Conservation (phyloP, 306 rosid species). For the Cicer arietinum region DNA sequence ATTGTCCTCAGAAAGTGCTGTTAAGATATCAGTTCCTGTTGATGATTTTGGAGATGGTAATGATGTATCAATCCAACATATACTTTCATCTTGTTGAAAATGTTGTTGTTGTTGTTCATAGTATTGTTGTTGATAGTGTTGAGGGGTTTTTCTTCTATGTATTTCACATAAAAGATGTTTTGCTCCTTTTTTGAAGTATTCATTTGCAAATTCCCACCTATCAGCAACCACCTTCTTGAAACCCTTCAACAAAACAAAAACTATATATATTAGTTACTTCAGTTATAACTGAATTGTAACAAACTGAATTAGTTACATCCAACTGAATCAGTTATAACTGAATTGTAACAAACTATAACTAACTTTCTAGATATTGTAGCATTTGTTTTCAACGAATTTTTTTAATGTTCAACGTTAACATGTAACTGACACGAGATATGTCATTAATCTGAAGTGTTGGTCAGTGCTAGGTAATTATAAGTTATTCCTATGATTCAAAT, state of each 20-base stretch:
- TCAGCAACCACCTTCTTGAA: conserved; percentile 83
- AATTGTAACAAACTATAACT: too few species aligned
- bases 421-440: too few species aligned
- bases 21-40: conserved; percentile 46
- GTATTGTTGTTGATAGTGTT: conserved; percentile 60
- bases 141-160: conserved; percentile 76
- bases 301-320: too few species aligned
- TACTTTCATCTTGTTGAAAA: conserved; percentile 49
- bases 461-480: too few species aligned
- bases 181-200: conserved; percentile 76
- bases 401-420: too few species aligned
- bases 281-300: too few species aligned
- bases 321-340: too few species aligned
- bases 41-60: conserved; percentile 47
- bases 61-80: conserved; percentile 51
- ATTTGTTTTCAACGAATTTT: too few species aligned
- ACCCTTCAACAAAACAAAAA: conserved; percentile 52
- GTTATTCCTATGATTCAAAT: conserved; percentile 28
- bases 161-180: conserved; percentile 65
- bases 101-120: conserved; percentile 43
- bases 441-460: too few species aligned
- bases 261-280: neutral
- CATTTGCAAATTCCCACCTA: conserved; percentile 88
- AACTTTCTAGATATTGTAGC: too few species aligned
- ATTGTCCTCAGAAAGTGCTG: conserved; percentile 71